A percentile compares a stretch with the other conserved stretches of the same genome.
Evolutionary conservation across 2,329 filamentous ascomycete species (phyloP).

Genomic region (Sporothrix luriei): DNA sequence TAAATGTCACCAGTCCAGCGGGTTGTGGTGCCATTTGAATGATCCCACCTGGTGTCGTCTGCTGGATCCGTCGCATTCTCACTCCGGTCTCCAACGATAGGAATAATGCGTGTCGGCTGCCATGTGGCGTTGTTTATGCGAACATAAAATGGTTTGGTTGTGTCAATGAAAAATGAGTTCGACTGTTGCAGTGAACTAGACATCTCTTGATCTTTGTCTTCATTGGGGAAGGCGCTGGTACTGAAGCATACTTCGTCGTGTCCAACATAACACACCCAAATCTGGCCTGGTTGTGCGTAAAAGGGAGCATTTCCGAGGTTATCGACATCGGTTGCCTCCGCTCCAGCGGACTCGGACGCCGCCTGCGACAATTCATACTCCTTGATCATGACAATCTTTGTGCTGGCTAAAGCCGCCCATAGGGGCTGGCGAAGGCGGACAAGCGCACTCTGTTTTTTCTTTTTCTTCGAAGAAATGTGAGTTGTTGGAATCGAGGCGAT

Average conservation of each 20-base stretch:
- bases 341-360: constrained; percentile 70
- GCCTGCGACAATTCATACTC: constrained; percentile 83
- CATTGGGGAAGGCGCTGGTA: constrained; percentile 64
- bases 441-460: constrained; percentile 86
- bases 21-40: constrained; percentile 43
- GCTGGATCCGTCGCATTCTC: constrained; percentile 14
- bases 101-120: constrained; percentile 73
- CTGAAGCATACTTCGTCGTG: constrained; percentile 77
- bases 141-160: constrained; percentile 75
- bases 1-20: constrained; percentile 74
- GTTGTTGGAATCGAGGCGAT: not conserved
- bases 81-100: constrained; percentile 42
- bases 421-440: constrained; percentile 88
- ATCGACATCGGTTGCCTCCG: constrained; percentile 75
- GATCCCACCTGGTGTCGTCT: constrained; percentile 35
- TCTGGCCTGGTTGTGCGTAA: constrained; percentile 68
- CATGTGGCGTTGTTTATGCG: constrained; percentile 77
- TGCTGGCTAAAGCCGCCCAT: constrained; percentile 92
- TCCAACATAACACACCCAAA: constrained; percentile 80
- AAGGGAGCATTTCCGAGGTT: constrained; percentile 76
- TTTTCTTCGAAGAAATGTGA: constrained; percentile 71
- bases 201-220: constrained; percentile 42
- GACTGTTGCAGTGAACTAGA: constrained; percentile 35
- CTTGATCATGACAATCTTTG: constrained; percentile 94
- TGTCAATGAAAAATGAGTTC: constrained; percentile 59